Percentiles rank a stretch among this genome's conserved stretches.
phyloP scores from a whole-genome alignment of 257 asterid genomes.

The Nicotiana paniculata region DNA sequence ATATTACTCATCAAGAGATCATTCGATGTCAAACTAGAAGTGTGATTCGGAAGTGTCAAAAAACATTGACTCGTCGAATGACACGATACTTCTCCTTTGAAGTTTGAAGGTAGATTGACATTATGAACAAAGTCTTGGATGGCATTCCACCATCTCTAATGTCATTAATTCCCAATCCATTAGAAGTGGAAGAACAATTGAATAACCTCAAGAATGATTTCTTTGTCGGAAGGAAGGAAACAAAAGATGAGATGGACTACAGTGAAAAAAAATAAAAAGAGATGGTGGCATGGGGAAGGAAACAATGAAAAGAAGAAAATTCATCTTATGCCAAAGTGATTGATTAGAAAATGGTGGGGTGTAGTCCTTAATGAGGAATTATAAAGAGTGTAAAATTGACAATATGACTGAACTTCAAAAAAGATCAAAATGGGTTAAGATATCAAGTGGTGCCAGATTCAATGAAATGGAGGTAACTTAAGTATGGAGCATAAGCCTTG shows the following conservation, averaged over 20 bases:
- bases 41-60: neutral
- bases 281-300: neutral
- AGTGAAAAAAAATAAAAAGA: neutral
- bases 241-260: neutral
- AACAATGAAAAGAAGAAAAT: neutral
- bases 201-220: neutral
- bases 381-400: neutral
- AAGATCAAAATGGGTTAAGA: neutral
- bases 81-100: neutral
- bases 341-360: neutral
- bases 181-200: neutral
- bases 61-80: neutral
- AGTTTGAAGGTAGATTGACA: neutral
- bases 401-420: neutral
- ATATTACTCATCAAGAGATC: neutral
- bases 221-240: neutral
- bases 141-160: neutral
- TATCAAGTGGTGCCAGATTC: neutral
- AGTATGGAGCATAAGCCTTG: no score
- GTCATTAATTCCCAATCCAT: neutral
- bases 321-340: neutral
- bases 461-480: neutral
- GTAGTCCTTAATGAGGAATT: neutral
- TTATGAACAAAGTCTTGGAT: neutral
- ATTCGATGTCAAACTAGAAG: neutral